Evolutionary conservation across 768 basidiomycete genomes (phyloP).

Genomic region (Hemileccinum impolitum): DNA sequence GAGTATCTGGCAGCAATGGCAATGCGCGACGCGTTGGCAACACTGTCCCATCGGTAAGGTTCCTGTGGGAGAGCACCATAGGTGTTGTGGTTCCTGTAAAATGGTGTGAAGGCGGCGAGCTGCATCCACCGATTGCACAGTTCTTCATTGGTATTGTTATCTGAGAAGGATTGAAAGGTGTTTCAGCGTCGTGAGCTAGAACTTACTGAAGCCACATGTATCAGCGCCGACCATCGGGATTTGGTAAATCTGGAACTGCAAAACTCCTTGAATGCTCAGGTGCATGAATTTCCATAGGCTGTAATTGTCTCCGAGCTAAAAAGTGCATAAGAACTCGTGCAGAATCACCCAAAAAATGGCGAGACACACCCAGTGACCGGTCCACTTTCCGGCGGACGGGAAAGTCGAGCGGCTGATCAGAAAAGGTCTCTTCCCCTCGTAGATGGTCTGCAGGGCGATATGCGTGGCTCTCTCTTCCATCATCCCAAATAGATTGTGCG

Average conservation of each 20-base stretch:
- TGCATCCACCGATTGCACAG: slow-evolving; percentile 86
- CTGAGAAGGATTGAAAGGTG: slow-evolving; percentile 9
- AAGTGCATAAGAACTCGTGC: not conserved
- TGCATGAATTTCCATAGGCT: slow-evolving; percentile 73
- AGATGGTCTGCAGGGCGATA: slow-evolving; percentile 51
- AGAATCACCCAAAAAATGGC: not conserved
- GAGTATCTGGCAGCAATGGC: slow-evolving; percentile 69
- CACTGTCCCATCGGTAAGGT: slow-evolving; percentile 78
- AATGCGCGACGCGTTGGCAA: slow-evolving; percentile 66
- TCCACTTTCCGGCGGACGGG: slow-evolving; percentile 64
- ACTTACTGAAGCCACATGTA: slow-evolving; percentile 39
- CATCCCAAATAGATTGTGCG: slow-evolving; percentile 68
- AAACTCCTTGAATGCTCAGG: slow-evolving; percentile 66
- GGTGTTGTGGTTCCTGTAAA: slow-evolving; percentile 77
- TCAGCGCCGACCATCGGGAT: slow-evolving; percentile 85
- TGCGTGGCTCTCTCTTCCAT: slow-evolving; percentile 71
- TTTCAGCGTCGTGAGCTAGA: not conserved
- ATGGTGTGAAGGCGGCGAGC: slow-evolving; percentile 77
- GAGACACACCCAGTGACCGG: slow-evolving; percentile 63
- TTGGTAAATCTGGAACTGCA: slow-evolving; percentile 83
- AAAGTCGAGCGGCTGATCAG: slow-evolving; percentile 69
- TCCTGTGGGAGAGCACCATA: slow-evolving; percentile 68
- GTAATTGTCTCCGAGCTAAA: slow-evolving; percentile 71
- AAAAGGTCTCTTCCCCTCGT: slow-evolving; percentile 65
- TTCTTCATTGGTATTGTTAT: slow-evolving; percentile 72